These are phyloP conservation scores for Leccinum broughii DNA, from an alignment of 768 basidiomycete genomes.

Conservation along the genomic window DNA sequence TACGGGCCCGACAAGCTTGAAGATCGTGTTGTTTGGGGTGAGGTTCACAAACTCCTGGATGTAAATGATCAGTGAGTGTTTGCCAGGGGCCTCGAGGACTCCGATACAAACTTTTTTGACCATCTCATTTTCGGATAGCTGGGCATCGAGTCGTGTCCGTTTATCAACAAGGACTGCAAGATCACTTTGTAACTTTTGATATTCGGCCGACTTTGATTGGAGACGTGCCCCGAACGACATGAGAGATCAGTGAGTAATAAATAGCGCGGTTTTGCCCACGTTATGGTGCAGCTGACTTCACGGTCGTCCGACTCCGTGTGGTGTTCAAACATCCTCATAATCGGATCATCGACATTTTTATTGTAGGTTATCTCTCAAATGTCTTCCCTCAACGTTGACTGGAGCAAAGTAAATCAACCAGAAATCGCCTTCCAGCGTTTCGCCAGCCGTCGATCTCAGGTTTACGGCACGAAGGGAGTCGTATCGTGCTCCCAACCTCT, in stretches of 20 bases:
- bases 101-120: slow-evolving; percentile 74
- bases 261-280: slow-evolving; percentile 9
- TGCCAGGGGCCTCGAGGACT: neutral
- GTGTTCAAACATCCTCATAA: neutral
- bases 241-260: slow-evolving; percentile 9
- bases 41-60: slow-evolving; percentile 78
- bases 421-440: slow-evolving; percentile 69
- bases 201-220: slow-evolving; percentile 71
- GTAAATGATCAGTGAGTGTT: slow-evolving; percentile 1
- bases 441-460: slow-evolving; percentile 81
- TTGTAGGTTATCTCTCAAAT: slow-evolving; percentile 16
- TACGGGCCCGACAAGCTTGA: slow-evolving; percentile 89
- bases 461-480: slow-evolving; percentile 84
- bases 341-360: neutral
- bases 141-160: slow-evolving; percentile 85
- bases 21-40: slow-evolving; percentile 76
- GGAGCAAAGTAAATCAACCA: slow-evolving; percentile 66
- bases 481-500: slow-evolving; percentile 90
- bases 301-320: slow-evolving; percentile 10
- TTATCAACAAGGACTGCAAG: slow-evolving; percentile 73
- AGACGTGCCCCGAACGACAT: slow-evolving; percentile 63
- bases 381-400: slow-evolving; percentile 44
- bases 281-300: neutral
- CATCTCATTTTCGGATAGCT: slow-evolving; percentile 86
- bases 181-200: slow-evolving; percentile 79